Percentiles rank a stretch among this genome's conserved stretches.
phyloP scores from a whole-genome alignment of 495 filamentous ascomycete genomes.

The Gamarada debralockiae region DNA sequence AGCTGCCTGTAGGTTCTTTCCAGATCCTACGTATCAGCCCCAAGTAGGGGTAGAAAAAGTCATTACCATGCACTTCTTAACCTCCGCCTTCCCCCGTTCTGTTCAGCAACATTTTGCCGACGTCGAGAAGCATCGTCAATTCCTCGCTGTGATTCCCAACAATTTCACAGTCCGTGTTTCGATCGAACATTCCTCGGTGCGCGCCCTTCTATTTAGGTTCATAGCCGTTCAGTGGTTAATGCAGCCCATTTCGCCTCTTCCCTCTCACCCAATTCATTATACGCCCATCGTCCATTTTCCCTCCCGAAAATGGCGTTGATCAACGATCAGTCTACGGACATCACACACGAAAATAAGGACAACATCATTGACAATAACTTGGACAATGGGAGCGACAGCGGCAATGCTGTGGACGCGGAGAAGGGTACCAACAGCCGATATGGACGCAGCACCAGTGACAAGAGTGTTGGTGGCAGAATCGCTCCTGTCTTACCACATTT shows the following conservation, averaged over 20 bases:
- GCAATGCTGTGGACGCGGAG: slow-evolving; percentile 23
- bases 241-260: slow-evolving; percentile 28
- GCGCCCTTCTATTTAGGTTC: slow-evolving; percentile 12
- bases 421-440: slow-evolving; percentile 20
- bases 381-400: neutral
- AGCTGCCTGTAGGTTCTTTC: no score
- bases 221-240: slow-evolving; percentile 35
- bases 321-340: slow-evolving; percentile 8
- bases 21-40: no score
- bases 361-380: neutral
- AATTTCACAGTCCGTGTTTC: slow-evolving; percentile 21
- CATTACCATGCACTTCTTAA: no score
- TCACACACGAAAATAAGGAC: slow-evolving; percentile 10
- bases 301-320: slow-evolving; percentile 47
- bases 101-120: no score
- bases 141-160: no score
- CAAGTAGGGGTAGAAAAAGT: no score
- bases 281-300: slow-evolving; percentile 21
- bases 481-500: slow-evolving; percentile 35
- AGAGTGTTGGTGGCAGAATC: slow-evolving; percentile 37
- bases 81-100: no score
- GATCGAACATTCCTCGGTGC: slow-evolving; percentile 25
- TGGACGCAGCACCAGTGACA: slow-evolving; percentile 1
- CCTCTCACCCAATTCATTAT: slow-evolving; percentile 9
- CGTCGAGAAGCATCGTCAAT: no score